phyloP scores from a whole-genome alignment of 176 grass and related monocot species.

The Musa beccarii region DNA sequence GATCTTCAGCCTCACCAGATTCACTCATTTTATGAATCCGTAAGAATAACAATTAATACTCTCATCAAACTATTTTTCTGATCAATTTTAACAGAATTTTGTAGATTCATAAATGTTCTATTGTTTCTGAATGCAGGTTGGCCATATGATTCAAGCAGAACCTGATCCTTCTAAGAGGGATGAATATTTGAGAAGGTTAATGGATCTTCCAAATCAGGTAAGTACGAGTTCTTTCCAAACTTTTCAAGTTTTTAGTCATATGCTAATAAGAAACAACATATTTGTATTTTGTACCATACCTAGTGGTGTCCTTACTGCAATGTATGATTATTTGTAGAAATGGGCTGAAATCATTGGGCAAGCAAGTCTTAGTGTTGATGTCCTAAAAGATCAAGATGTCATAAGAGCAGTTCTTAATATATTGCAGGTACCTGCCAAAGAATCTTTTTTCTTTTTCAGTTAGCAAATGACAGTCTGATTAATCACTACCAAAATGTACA shows the following conservation, averaged over 20 bases:
- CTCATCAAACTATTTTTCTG: too few species aligned
- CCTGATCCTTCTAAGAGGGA: constrained; percentile 86
- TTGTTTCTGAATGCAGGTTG: constrained; percentile 42
- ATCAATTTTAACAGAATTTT: too few species aligned
- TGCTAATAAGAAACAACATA: too few species aligned
- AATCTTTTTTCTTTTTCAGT: too few species aligned
- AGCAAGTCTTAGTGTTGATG: constrained; percentile 87
- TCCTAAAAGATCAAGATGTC: constrained; percentile 94
- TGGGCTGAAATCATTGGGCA: constrained; percentile 99
- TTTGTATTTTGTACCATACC: too few species aligned
- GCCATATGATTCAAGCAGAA: constrained; percentile 99
- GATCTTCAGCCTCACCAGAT: constrained; percentile 99
- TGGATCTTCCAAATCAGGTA: constrained; percentile 99
- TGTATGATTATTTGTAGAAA: constrained; percentile 47
- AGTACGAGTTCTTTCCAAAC: background rate
- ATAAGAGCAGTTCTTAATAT: constrained; percentile 99
- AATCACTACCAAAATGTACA: background rate
- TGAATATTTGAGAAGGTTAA: constrained; percentile 96
- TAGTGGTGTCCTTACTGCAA: too few species aligned
- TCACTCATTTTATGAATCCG: constrained; percentile 98
- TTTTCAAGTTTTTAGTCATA: background rate
- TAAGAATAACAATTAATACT: constrained; percentile 20
- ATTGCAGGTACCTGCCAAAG: constrained; percentile 49
- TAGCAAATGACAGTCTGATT: too few species aligned
- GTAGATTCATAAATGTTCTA: background rate